Evolutionary conservation across 2,329 filamentous ascomycete species (phyloP).

Genomic region (Ceratocystis diversiconidia): DNA sequence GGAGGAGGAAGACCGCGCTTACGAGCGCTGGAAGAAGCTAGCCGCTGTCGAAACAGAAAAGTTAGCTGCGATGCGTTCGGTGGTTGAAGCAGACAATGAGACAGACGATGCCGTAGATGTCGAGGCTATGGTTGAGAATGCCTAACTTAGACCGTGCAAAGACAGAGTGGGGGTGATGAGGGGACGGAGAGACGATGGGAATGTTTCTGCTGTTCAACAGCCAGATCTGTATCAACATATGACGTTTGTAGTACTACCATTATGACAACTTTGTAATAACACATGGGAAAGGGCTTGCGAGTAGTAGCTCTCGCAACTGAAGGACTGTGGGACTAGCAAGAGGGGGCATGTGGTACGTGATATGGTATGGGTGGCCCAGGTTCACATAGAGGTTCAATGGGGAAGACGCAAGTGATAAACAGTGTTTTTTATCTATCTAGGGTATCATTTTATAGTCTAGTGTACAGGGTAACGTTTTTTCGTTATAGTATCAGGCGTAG

Average conservation of each 20-base stretch:
- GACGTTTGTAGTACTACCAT: neutral
- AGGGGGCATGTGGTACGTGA: no score
- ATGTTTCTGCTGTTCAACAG: neutral
- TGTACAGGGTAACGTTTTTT: neutral
- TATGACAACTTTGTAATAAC: constrained; percentile 5
- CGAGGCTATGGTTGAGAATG: constrained; percentile 9
- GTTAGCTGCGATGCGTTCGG: constrained; percentile 28
- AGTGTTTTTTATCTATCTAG: neutral
- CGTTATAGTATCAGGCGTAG: neutral
- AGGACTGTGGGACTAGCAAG: no score
- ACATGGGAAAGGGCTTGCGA: neutral
- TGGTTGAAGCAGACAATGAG: constrained; percentile 22
- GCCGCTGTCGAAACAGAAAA: constrained; percentile 38
- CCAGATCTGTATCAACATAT: constrained; percentile 7
- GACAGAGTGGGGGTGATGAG: neutral
- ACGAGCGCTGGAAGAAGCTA: constrained; percentile 77
- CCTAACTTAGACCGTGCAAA: neutral
- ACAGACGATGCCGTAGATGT: neutral
- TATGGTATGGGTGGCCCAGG: no score
- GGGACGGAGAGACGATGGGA: neutral
- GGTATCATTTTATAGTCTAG: neutral
- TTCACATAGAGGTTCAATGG: no score
- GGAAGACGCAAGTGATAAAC: neutral
- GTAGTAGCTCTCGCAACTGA: neutral
- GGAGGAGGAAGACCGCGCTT: constrained; percentile 65